phyloP scores from a whole-genome alignment of 1,284 basidiomycete genomes.

The Anthracocystis panici-leucophaei region DNA sequence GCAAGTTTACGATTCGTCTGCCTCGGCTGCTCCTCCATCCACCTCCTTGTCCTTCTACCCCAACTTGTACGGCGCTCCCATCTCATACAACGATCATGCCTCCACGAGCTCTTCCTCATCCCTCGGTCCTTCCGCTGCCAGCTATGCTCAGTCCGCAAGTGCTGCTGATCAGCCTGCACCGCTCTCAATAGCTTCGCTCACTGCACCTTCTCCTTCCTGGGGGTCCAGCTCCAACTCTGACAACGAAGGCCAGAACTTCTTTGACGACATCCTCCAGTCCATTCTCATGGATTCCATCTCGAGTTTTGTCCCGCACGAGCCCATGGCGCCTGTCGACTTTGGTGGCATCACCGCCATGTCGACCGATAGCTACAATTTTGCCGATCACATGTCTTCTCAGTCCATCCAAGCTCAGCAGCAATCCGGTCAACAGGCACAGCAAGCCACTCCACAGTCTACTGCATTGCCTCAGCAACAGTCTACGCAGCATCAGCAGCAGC shows the following conservation, averaged over 20 bases:
- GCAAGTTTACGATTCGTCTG: constrained; percentile 13
- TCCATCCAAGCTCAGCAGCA: constrained; percentile 13
- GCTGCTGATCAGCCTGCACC: constrained; percentile 14
- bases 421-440: constrained; percentile 8
- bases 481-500: constrained; percentile 7
- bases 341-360: constrained; percentile 8
- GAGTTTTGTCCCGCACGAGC: constrained; percentile 44
- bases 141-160: constrained; percentile 5
- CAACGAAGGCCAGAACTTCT: constrained; percentile 41
- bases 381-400: constrained; percentile 8
- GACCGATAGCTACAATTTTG: constrained; percentile 23
- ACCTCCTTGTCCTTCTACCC: constrained; percentile 22
- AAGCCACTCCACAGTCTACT: constrained; percentile 1
- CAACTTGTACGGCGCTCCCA: constrained; percentile 30
- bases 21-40: constrained; percentile 8
- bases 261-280: constrained; percentile 51
- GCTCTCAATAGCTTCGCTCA: constrained; percentile 40
- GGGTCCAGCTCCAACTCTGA: constrained; percentile 40
- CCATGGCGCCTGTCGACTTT: constrained; percentile 20
- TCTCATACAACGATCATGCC: constrained; percentile 24
- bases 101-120: constrained; percentile 8
- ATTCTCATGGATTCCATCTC: constrained; percentile 54
- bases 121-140: constrained; percentile 2
- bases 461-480: constrained; percentile 12
- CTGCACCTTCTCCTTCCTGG: constrained; percentile 43